A percentile compares a stretch with the other conserved stretches of the same genome.
phyloP scores from a whole-genome alignment of 164 flowering plant species.

The Magnolia changhungtana region DNA sequence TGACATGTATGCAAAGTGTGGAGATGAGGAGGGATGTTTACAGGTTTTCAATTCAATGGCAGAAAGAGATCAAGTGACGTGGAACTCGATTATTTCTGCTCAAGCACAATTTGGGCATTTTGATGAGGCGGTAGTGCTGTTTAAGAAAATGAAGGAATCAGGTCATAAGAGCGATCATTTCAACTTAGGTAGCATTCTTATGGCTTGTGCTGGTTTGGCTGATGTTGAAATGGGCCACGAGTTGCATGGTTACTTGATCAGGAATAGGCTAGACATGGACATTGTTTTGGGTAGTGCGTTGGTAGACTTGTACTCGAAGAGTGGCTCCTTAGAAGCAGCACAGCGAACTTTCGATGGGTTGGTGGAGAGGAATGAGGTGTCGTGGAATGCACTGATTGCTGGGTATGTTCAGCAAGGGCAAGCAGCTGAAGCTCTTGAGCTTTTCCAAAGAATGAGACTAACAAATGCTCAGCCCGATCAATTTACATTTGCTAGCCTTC shows the following conservation, averaged over 20 bases:
- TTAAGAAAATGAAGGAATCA: conserved; percentile 10
- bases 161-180: conserved; percentile 6
- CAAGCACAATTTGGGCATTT: conserved; percentile 8
- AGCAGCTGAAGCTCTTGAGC: conserved; percentile 13
- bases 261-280: conserved; percentile 10
- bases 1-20: conserved; percentile 65
- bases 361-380: conserved; percentile 9
- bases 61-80: conserved; percentile 11
- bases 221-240: conserved; percentile 8
- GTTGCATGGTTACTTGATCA: conserved; percentile 14
- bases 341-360: conserved; percentile 6
- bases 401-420: conserved; percentile 14
- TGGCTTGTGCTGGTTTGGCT: conserved; percentile 9
- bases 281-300: conserved; percentile 16
- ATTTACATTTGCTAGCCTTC: conserved; percentile 8
- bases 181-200: conserved; percentile 14
- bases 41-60: conserved; percentile 10
- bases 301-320: conserved; percentile 17
- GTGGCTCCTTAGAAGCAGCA: conserved; percentile 9
- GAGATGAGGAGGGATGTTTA: conserved; percentile 14
- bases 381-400: conserved; percentile 15
- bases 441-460: conserved; percentile 6
- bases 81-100: conserved; percentile 14
- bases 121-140: conserved; percentile 3
- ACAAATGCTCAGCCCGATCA: conserved; percentile 5